Conservation (phyloP, 176 grass and related monocot genomes). For the Tillandsia fasciculata region DNA sequence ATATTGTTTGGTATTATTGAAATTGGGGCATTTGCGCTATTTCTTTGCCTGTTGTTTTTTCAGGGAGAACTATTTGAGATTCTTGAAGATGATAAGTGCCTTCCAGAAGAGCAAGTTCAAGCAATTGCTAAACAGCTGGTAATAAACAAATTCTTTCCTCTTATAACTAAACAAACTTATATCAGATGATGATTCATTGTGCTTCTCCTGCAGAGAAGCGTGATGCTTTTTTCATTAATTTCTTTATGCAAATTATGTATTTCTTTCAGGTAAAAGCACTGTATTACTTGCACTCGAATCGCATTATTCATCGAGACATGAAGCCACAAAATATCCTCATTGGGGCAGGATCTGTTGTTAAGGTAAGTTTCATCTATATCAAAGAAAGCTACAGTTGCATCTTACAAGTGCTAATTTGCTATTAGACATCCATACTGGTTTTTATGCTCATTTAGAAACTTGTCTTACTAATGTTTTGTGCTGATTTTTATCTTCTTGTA, state of each 20-base stretch:
- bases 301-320: slow-evolving; percentile 96
- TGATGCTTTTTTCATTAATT: too few species aligned
- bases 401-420: not conserved
- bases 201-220: too few species aligned
- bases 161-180: not conserved
- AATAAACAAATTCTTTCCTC: slow-evolving; percentile 4
- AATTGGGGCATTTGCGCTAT: not conserved
- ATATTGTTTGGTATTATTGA: not conserved
- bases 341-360: slow-evolving; percentile 82
- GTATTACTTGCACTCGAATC: slow-evolving; percentile 90
- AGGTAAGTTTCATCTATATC: slow-evolving; percentile 36
- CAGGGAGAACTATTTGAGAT: slow-evolving; percentile 97
- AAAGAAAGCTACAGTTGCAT: not conserved
- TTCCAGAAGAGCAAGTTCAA: slow-evolving; percentile 95
- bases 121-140: slow-evolving; percentile 97
- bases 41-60: slow-evolving; percentile 8
- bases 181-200: not conserved
- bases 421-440: not conserved
- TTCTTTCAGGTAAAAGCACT: slow-evolving; percentile 71
- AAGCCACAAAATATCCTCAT: slow-evolving; percentile 99
- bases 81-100: slow-evolving; percentile 91
- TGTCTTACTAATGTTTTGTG: not conserved
- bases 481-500: not conserved
- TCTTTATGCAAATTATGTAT: not conserved
- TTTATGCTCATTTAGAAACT: not conserved